phyloP scores from a whole-genome alignment of 371 early-diverging fungal species.

The Mortierella sp. region DNA sequence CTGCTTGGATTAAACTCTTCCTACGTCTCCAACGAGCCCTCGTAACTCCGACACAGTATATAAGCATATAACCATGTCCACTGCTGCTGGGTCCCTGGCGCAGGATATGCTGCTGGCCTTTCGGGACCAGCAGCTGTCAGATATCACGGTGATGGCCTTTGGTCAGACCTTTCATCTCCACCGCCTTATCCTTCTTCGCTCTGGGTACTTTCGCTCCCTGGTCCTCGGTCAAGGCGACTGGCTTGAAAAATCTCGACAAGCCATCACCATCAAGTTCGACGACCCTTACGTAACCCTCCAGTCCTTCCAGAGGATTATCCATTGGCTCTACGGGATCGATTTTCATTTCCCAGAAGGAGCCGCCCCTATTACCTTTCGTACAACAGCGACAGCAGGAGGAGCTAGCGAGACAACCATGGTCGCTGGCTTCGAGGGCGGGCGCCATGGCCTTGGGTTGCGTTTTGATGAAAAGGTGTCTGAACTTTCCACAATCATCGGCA shows the following conservation, averaged over 20 bases:
- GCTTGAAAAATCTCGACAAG: conserved; percentile 47
- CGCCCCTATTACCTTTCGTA: conserved; percentile 27
- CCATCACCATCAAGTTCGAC: conserved; percentile 39
- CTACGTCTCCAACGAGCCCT: too few relatives aligned
- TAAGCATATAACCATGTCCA: conserved; percentile 1
- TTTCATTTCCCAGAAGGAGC: conserved; percentile 39
- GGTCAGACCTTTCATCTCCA: conserved; percentile 50
- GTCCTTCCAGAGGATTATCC: conserved; percentile 46
- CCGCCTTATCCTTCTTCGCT: conserved; percentile 48
- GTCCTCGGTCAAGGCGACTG: conserved; percentile 51
- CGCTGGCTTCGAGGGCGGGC: too few relatives aligned
- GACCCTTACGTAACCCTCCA: conserved; percentile 42
- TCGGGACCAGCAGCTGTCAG: conserved; percentile 51
- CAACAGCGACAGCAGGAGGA: not conserved
- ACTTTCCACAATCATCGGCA: not conserved
- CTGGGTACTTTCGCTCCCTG: conserved; percentile 47
- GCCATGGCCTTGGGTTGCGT: not conserved
- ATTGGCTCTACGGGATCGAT: conserved; percentile 54
- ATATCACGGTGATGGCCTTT: conserved; percentile 47
- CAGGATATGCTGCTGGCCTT: conserved; percentile 51
- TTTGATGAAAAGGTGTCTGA: not conserved
- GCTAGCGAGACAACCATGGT: too few relatives aligned
- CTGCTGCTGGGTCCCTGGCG: conserved; percentile 49
- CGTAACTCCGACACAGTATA: too few relatives aligned
- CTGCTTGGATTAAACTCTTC: too few relatives aligned